These are phyloP conservation scores for Atkinsonella texensis DNA, from an alignment of 2,329 filamentous ascomycete genomes.

Conservation along the genomic window DNA sequence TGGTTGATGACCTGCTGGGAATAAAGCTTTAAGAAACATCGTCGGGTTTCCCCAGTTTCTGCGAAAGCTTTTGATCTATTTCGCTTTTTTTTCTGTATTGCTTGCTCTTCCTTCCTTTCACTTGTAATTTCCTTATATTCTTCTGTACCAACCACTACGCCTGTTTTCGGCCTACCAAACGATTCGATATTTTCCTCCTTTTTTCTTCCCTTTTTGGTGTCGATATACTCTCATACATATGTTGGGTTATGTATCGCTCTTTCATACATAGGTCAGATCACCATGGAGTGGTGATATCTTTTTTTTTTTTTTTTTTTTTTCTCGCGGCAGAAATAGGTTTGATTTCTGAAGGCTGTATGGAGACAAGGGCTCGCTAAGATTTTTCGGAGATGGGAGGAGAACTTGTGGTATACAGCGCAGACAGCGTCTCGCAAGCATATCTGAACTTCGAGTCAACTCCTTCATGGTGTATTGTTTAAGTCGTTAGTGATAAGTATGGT, in stretches of 20 bases:
- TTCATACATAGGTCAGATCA: too few relatives aligned
- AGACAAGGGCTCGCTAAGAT: background rate
- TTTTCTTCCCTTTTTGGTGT: conserved; percentile 4
- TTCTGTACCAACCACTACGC: background rate
- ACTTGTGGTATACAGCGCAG: too few relatives aligned
- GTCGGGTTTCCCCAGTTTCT: background rate
- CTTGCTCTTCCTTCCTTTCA: background rate
- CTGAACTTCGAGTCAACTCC: background rate
- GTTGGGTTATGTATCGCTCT: background rate
- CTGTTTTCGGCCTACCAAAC: background rate
- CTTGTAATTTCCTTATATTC: conserved; percentile 10
- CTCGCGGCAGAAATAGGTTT: background rate
- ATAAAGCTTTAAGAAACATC: background rate
- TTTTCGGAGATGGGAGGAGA: too few relatives aligned
- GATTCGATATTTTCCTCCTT: conserved; percentile 13
- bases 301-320: background rate
- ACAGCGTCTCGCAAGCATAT: background rate
- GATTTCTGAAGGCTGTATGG: background rate
- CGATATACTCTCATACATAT: conserved; percentile 4
- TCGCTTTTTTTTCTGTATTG: background rate
- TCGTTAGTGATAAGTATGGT: background rate
- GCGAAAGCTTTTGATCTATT: conserved; percentile 6
- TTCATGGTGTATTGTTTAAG: background rate
- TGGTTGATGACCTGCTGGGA: background rate
- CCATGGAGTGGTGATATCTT: background rate